Evolutionary conservation across 345 rosid species (phyloP), one percentile per base, ranked within the genome.

Genomic region (Firmiana major): DNA sequence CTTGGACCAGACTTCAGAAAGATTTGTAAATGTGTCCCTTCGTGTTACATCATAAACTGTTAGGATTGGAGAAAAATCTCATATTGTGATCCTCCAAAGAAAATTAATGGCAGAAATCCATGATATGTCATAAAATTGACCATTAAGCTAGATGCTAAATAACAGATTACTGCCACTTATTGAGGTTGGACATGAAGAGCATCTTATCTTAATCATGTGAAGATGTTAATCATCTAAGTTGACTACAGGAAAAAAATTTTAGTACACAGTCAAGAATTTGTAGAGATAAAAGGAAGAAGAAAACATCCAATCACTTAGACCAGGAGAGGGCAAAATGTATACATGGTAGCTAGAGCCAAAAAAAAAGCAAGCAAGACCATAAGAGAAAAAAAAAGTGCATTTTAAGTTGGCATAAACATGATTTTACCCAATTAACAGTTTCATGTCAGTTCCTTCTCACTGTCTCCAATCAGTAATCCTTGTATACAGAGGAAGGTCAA

Each of bases 11-110:
- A 91, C 71, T 48, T 89, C 91, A 54, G 94, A 85, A 43, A 91
- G 86, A 70, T 88, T 85, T 54, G 92, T 88, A 79, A 89, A 91
- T 57, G 94, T 91, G 15, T 91, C 94, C 78, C 94, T 81, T 53
- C 91, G 80, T 60, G 94, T 89, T 68, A 91, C 94, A 57, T 91
- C 94, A 80, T 91, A 91, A 13, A 91, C 94, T 91, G 89, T 73
- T 9, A 17, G 13, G 19, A 66, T 10, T 57, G 55, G 9, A 76
- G 34, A n/a, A 5, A 65, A 71, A 51, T 1, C 16, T 67, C 36
- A 21, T 48, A 16, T n/a, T 48, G 42, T n/a, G 34, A 46, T 49
- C 63, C 45, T 70, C 26, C 24, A 48, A 13, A 46, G n/a, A 19
- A 26, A 28, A 17, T 48, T 16, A 13, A 55, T 38, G 42, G 51